A percentile compares a stretch with the other conserved stretches of the same genome.
phyloP scores from a whole-genome alignment of 1,284 basidiomycete species.

The Chondrostereum purpureum region DNA sequence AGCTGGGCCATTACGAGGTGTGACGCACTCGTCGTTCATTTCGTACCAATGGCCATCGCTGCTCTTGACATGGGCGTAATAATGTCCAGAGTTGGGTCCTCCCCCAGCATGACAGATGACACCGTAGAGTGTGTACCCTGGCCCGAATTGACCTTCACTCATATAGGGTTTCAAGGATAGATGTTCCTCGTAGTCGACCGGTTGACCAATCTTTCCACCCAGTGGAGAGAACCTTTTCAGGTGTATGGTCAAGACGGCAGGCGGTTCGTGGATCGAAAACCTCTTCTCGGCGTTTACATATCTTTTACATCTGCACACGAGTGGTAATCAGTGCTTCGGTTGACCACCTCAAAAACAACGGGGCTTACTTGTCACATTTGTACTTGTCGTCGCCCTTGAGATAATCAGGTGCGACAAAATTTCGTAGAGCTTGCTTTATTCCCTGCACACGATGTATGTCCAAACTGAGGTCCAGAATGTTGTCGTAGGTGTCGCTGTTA shows the following conservation, averaged over 20 bases:
- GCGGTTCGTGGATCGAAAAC: conserved; percentile 85
- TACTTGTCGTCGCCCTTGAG: conserved; percentile 94
- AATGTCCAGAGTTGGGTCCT: conserved; percentile 94
- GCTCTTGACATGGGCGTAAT: conserved; percentile 82
- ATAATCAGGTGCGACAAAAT: conserved; percentile 79
- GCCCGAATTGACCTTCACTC: conserved; percentile 73
- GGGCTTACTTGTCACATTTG: conserved; percentile 92
- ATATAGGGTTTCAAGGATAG: conserved; percentile 79
- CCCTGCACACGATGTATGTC: conserved; percentile 69
- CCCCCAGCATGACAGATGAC: conserved; percentile 91
- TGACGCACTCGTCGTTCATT: conserved; percentile 90
- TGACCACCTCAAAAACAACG: conserved; percentile 1
- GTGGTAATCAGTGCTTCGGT: background rate
- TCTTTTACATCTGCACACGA: conserved; percentile 72
- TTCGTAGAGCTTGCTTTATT: conserved; percentile 73
- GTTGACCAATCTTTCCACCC: conserved; percentile 80
- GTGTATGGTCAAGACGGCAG: conserved; percentile 91
- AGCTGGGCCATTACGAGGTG: conserved; percentile 35
- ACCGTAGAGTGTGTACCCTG: conserved; percentile 85
- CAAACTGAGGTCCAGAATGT: conserved; percentile 88
- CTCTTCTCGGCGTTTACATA: conserved; percentile 83
- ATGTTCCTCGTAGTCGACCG: conserved; percentile 73
- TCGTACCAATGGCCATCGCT: conserved; percentile 76
- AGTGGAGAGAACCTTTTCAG: conserved; percentile 92
- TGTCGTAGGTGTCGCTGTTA: conserved; percentile 96